Conservation (phyloP, 345 rosid species). For the Melaleuca quinquenervia region DNA sequence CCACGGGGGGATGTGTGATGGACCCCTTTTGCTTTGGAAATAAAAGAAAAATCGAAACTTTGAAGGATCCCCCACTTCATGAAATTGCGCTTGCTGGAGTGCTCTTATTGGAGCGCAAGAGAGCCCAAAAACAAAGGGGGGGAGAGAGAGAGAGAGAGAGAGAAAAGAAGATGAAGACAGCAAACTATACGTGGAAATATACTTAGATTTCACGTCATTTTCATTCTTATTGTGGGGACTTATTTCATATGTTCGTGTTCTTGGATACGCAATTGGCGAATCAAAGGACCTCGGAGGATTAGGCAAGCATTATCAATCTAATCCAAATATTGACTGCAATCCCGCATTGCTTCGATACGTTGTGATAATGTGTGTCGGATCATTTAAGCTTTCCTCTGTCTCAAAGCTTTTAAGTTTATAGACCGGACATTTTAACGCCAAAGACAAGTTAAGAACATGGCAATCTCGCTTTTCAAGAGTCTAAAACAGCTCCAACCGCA, state of each 20-base stretch:
- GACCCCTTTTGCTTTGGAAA: not conserved
- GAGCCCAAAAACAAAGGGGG: not conserved
- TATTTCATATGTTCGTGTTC: not conserved
- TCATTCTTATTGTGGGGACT: no score
- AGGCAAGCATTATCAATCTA: not conserved
- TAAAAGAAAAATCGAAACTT: not conserved
- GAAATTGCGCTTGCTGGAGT: not conserved
- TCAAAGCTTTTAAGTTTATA: not conserved
- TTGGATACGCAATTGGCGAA: not conserved
- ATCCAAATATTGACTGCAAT: not conserved
- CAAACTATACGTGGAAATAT: no score
- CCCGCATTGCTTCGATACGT: not conserved
- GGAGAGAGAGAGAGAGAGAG: no score
- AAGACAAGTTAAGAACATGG: not conserved
- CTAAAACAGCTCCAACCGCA: not conserved
- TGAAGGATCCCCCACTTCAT: not conserved
- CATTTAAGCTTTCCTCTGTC: not conserved
- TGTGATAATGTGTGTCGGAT: not conserved
- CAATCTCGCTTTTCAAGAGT: not conserved
- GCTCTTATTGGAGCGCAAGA: not conserved
- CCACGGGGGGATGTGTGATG: not conserved
- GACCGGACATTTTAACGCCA: not conserved
- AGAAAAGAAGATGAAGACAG: no score
- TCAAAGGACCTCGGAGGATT: not conserved
- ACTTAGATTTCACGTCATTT: no score